These are phyloP conservation scores for Dothidotthia symphoricarpi DNA, from an alignment of 2,329 filamentous ascomycete genomes.

Conservation along the genomic window DNA sequence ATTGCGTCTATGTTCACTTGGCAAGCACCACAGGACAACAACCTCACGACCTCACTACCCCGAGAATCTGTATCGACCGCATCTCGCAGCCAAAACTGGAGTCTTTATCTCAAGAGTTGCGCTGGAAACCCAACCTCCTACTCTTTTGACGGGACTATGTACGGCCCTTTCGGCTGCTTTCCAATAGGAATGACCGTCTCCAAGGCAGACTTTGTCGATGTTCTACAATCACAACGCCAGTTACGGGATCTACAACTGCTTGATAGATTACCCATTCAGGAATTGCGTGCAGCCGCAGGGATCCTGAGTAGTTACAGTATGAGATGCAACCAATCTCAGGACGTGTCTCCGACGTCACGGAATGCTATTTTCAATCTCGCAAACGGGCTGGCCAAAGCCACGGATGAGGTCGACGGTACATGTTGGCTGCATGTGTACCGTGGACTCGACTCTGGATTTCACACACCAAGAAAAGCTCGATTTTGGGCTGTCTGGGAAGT, in stretches of 20 bases:
- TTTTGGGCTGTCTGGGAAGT: slow-evolving; percentile 41
- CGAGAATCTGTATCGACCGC: slow-evolving; percentile 16
- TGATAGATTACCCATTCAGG: slow-evolving; percentile 20
- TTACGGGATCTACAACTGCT: slow-evolving; percentile 33
- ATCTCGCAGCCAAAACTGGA: slow-evolving; percentile 30
- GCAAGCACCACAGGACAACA: slow-evolving; percentile 35
- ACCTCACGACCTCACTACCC: slow-evolving; percentile 27
- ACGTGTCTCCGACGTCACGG: slow-evolving; percentile 20
- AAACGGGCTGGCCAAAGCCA: slow-evolving; percentile 19
- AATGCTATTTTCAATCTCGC: slow-evolving; percentile 27
- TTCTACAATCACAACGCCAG: slow-evolving; percentile 34
- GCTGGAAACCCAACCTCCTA: slow-evolving; percentile 34
- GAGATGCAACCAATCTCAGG: slow-evolving; percentile 14
- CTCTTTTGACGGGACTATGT: slow-evolving; percentile 28
- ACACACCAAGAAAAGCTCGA: slow-evolving; percentile 32
- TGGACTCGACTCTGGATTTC: slow-evolving; percentile 42
- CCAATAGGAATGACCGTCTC: slow-evolving; percentile 37
- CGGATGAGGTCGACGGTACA: slow-evolving; percentile 29
- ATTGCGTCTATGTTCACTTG: slow-evolving; percentile 33
- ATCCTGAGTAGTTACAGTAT: slow-evolving; percentile 16
- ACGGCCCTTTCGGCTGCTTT: slow-evolving; percentile 36
- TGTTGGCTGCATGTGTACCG: slow-evolving; percentile 33
- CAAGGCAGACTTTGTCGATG: slow-evolving; percentile 32
- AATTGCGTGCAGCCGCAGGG: slow-evolving; percentile 23
- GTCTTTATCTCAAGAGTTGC: slow-evolving; percentile 21